Evolutionary conservation across 768 basidiomycete genomes (phyloP).

Genomic region (Boletus rubroflammeus): DNA sequence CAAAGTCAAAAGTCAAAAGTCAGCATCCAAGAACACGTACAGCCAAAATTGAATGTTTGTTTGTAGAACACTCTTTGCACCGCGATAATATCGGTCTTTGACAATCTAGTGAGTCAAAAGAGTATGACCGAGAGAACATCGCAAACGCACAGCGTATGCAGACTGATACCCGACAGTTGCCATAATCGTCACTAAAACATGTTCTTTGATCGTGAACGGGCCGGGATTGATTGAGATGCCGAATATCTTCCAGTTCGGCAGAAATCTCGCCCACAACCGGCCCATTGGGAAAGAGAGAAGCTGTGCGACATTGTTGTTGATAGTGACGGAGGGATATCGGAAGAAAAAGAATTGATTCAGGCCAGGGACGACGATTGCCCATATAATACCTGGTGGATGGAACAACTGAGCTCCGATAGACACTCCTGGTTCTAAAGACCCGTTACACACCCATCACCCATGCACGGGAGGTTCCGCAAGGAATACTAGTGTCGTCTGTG

Average conservation of each 20-base stretch:
- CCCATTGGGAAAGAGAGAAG: constrained; percentile 71
- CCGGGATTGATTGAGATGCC: constrained; percentile 70
- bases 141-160: constrained; percentile 17
- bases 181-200: constrained; percentile 70
- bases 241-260: constrained; percentile 51
- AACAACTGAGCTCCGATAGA: not conserved
- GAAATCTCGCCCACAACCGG: constrained; percentile 50
- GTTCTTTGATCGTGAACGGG: constrained; percentile 73
- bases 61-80: constrained; percentile 70
- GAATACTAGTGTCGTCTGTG: constrained; percentile 66
- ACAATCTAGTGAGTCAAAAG: not conserved
- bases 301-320: constrained; percentile 61
- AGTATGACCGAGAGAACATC: not conserved
- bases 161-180: constrained; percentile 44
- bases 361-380: constrained; percentile 63
- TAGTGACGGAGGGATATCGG: constrained; percentile 50
- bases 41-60: constrained; percentile 51
- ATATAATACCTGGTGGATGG: constrained; percentile 34
- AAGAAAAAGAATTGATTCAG: constrained; percentile 79
- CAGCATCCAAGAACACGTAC: constrained; percentile 21
- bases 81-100: constrained; percentile 62
- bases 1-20: not conserved
- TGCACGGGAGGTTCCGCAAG: constrained; percentile 55
- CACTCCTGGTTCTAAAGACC: not conserved
- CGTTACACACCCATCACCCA: constrained; percentile 48